phyloP scores from a whole-genome alignment of 164 flowering plant genomes.

The Sextonia rubra region DNA sequence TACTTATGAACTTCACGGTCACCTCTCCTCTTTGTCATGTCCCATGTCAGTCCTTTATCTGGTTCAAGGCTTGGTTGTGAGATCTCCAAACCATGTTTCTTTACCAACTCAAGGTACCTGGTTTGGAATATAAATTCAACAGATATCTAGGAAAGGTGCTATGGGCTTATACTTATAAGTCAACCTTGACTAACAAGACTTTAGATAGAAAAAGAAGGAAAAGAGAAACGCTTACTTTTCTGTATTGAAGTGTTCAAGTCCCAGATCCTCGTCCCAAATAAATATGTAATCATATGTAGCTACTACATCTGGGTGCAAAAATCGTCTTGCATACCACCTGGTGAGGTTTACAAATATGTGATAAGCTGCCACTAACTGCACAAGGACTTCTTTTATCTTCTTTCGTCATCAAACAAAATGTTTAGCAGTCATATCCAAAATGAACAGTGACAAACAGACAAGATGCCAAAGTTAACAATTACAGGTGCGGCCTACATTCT shows the following conservation, averaged over 20 bases:
- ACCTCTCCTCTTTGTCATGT: slow-evolving; percentile 98
- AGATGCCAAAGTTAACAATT: background rate
- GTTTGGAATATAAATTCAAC: slow-evolving; percentile 9
- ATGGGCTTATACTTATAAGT: background rate
- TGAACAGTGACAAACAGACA: too few species aligned
- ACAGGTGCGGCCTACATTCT: background rate
- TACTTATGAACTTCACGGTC: slow-evolving; percentile 98
- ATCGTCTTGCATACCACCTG: slow-evolving; percentile 99
- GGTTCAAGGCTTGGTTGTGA: slow-evolving; percentile 99
- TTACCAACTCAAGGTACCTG: slow-evolving; percentile 77
- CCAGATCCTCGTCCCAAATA: slow-evolving; percentile 99
- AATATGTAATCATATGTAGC: slow-evolving; percentile 95
- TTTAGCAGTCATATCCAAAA: background rate
- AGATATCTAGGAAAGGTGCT: background rate
- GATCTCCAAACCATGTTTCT: slow-evolving; percentile 93
- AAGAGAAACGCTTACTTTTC: slow-evolving; percentile 43
- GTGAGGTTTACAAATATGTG: background rate
- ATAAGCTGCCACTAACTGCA: background rate
- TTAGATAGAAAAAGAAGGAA: background rate
- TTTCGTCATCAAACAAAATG: background rate
- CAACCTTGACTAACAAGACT: slow-evolving; percentile 2
- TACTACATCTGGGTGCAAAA: slow-evolving; percentile 91
- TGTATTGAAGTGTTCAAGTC: slow-evolving; percentile 88
- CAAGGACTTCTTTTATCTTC: background rate
- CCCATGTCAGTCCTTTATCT: slow-evolving; percentile 88